Evolutionary conservation across 805 yeast species (phyloP), one percentile per base, ranked within the genome.

Genomic region (Lipomyces spencermartinsiae): DNA sequence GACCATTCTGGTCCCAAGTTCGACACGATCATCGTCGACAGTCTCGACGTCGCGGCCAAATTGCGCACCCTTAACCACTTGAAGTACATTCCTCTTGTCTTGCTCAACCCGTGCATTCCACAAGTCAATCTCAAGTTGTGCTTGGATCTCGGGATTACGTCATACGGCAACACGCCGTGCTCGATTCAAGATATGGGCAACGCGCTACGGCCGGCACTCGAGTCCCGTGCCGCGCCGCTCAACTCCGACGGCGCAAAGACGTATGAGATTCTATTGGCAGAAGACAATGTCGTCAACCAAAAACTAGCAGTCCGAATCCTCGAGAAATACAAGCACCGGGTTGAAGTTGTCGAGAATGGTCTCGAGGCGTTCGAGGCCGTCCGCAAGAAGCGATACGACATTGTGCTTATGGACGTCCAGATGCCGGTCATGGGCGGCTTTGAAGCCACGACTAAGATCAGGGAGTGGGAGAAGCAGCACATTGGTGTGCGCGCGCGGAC

Each of bases 371-470:
- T 86, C 72, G 91, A 91, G 68, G 93, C 93, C 0, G 87, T 91
- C 58, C 83, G 87, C 76, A 83, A 84, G 71, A 85, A 84, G 69
- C 83, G 84, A 59, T 92, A 88, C 76, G 97, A 92, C 76, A 93
- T 90, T 59, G 90, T 92, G 22, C 84, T 92, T 73, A 92, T 92
- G 97, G 97, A 92, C 80, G 97, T 92, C 58, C 97, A 92, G 78
- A 92, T 92, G 97, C 97, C 97, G 8, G 91, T 91, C 16, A 92
- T 92, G 95, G 97, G 97, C 35, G 97, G 97, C 0, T 92, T 92
- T 77, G 97, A 92, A 76, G 97, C 97, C 1, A 91, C 97, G 0
- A 91, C 89, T 59, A 87, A 87, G 78, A 92, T 92, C 63, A 83
- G 97, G 73, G 92, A 90, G 75, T 91, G 96, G 96, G 97, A 92